Conservation (phyloP, 495 filamentous ascomycete species). For the Cairneyella variabilis region DNA sequence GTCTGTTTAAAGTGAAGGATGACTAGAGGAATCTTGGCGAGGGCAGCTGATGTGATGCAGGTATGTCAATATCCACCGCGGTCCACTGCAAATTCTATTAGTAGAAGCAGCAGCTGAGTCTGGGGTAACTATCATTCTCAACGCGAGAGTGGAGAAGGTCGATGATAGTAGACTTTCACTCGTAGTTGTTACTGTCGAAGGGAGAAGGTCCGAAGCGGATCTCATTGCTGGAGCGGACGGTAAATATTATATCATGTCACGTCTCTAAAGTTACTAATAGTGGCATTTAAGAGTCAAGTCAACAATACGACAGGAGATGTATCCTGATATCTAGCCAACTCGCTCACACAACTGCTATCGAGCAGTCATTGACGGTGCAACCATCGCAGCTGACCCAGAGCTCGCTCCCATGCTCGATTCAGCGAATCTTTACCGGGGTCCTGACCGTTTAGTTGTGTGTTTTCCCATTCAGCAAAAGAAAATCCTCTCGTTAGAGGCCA, state of each 20-base stretch:
- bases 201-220: background rate
- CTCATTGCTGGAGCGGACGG: background rate
- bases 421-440: background rate
- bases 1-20: no score
- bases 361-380: background rate
- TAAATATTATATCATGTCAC: no score
- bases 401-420: background rate
- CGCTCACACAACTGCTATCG: background rate
- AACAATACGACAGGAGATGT: no score
- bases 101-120: background rate
- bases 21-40: no score
- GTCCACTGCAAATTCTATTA: background rate
- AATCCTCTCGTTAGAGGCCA: background rate
- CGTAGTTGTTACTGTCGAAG: background rate
- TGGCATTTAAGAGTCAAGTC: no score
- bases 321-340: background rate
- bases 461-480: background rate
- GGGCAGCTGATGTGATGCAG: no score
- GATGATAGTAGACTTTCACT: background rate
- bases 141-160: background rate
- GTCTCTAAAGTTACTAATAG: no score
- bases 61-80: no score
- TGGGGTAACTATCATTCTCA: background rate
- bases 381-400: background rate
- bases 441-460: background rate